Conservation (phyloP, 305 asterid species). For the Rubia occidens region DNA sequence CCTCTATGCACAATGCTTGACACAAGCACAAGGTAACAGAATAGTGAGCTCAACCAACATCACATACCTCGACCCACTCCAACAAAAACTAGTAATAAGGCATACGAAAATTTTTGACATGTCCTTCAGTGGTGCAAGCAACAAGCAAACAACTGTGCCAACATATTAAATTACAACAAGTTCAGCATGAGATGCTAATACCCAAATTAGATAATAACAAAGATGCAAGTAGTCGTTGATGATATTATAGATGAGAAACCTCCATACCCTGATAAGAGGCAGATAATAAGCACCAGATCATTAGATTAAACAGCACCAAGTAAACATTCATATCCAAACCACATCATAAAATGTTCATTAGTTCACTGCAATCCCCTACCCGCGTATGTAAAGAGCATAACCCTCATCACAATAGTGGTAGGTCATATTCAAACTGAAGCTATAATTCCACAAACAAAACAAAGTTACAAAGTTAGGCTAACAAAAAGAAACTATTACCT, state of each 20-base stretch:
- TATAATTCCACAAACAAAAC: too few species aligned
- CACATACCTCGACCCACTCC: conserved; percentile 79
- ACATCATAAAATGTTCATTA: too few species aligned
- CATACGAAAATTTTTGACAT: conserved; percentile 59
- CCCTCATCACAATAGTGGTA: too few species aligned
- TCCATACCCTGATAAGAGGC: conserved; percentile 41
- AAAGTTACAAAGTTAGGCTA: too few species aligned
- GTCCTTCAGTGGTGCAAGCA: conserved; percentile 67
- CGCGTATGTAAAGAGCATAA: too few species aligned
- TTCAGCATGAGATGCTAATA: not conserved
- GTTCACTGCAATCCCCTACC: too few species aligned
- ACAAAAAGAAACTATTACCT: too few species aligned
- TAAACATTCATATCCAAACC: too few species aligned
- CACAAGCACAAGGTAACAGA: not conserved
- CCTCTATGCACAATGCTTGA: too few species aligned
- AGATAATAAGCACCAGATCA: too few species aligned
- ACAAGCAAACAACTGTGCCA: conserved; percentile 73
- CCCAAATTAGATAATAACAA: not conserved
- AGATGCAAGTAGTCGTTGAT: not conserved
- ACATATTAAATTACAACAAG: not conserved
- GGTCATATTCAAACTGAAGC: too few species aligned
- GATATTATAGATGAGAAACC: conserved; percentile 1
- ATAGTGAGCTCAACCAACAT: not conserved
- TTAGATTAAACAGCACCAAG: too few species aligned
- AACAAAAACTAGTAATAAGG: conserved; percentile 56